Conservation (phyloP, 768 basidiomycete genomes). For the Amanita muscaria region DNA sequence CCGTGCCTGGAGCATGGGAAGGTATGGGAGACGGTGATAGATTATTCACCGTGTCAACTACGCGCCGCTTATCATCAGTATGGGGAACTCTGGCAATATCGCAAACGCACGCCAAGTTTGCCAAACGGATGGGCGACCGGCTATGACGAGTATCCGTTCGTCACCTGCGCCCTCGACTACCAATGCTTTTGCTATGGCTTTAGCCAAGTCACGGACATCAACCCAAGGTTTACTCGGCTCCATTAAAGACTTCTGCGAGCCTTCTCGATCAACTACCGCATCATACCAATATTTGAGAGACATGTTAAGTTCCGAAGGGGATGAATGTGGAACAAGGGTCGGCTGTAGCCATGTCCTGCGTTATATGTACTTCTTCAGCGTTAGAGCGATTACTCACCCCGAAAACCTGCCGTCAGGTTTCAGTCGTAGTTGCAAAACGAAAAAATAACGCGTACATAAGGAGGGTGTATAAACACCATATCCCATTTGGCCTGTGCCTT, state of each 20-base stretch:
- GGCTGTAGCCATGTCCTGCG: constrained; percentile 17
- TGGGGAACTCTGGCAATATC: neutral
- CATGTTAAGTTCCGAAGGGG: constrained; percentile 28
- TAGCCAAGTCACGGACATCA: constrained; percentile 46
- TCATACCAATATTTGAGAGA: constrained; percentile 27
- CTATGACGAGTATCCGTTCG: constrained; percentile 32
- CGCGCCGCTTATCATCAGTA: neutral
- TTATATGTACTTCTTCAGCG: neutral
- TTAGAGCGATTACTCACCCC: constrained; percentile 10
- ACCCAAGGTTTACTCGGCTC: constrained; percentile 27
- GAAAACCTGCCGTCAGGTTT: constrained; percentile 19
- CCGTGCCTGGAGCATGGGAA: neutral
- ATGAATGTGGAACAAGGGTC: constrained; percentile 29
- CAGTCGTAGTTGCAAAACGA: too few relatives aligned
- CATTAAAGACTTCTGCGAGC: constrained; percentile 11
- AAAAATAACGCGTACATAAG: constrained; percentile 31
- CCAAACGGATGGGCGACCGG: neutral
- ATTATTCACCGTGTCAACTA: constrained; percentile 2
- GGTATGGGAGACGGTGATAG: constrained; percentile 4
- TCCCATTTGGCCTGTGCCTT: constrained; percentile 40
- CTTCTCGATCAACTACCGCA: constrained; percentile 12
- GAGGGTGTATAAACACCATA: constrained; percentile 43
- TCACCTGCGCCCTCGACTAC: constrained; percentile 30
- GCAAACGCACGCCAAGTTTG: constrained; percentile 3
- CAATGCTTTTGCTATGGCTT: constrained; percentile 39